Evolutionary conservation across 768 basidiomycete genomes (phyloP), one percentile per base, ranked within the genome.

Genomic region (Amanita phalloides): DNA sequence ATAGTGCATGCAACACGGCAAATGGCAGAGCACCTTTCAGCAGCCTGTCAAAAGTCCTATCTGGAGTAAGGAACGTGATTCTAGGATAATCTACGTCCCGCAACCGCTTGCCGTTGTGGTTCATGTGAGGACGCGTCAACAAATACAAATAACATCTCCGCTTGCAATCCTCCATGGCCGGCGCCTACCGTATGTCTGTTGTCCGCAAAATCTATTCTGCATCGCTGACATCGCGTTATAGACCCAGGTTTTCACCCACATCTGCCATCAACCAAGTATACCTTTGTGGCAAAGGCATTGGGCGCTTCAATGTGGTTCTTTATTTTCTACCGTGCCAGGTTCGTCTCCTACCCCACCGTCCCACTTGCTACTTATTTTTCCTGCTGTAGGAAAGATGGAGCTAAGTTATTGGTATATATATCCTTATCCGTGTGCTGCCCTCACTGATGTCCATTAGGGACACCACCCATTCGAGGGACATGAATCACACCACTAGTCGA

Each of bases 241-340:
- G 83, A 74, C 59, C 68, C 83, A 68, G 93, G 91, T 57, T 95
- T 95, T 61, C 77, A 91, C 66, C 92, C 92, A 36, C 92, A 92
- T 64, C 74, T 92, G 26, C 89, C 91, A 7, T 81, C 85, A 10
- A 74, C 80, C 60, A 79, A 74, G 61, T 82, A 92, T 67, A 79
- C 77, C 54, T 81, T 90, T 65, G 74, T 94, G 28, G 78, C 86
- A 25, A 93, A 92, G 68, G 82, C 80, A 54, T 72, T 96, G 42
- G 93, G 93, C 45, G 93, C 92, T 32, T 79, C 82, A 23, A 95
- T 96, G 93, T 96, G 93, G 93, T 95, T 95, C 80, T 96, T 93
- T 74, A 92, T 96, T 64, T 95, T 96, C 74, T 96, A 94, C 70
- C 83, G 93, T 52, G 86, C 88, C 57, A 76, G 91, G 93, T 95